A percentile compares a stretch with the other conserved stretches of the same genome.
These are phyloP conservation scores for Leucaena leucocephala DNA, from an alignment of 306 rosid species.

Conservation along the genomic window DNA sequence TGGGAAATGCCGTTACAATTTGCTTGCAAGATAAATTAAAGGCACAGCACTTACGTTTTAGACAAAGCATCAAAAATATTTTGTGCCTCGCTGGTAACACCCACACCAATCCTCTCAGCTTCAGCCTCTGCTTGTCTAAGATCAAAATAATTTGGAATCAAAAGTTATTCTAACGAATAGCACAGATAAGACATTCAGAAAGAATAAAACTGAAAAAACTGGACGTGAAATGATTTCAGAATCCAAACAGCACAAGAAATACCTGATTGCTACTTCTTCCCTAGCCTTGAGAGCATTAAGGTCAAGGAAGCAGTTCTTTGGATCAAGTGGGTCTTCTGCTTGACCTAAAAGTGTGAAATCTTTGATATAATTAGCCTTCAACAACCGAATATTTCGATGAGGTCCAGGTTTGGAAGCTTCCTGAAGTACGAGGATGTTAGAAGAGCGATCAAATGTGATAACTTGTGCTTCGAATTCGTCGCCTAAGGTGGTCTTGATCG, in stretches of 20 bases:
- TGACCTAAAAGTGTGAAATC: slow-evolving; percentile 54
- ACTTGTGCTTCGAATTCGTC: slow-evolving; percentile 89
- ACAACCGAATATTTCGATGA: slow-evolving; percentile 71
- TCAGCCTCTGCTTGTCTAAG: slow-evolving; percentile 67
- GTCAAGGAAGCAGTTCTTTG: slow-evolving; percentile 58
- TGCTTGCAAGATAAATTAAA: not conserved
- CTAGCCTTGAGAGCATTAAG: slow-evolving; percentile 54
- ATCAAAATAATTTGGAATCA: not conserved
- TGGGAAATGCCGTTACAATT: not conserved
- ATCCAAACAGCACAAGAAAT: not conserved
- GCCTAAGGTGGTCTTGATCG: slow-evolving; percentile 75
- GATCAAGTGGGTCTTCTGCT: slow-evolving; percentile 63
- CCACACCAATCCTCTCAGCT: slow-evolving; percentile 72
- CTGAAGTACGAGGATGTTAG: slow-evolving; percentile 87
- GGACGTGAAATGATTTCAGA: not conserved
- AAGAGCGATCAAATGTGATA: slow-evolving; percentile 79
- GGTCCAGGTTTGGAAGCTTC: slow-evolving; percentile 70
- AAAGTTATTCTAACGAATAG: not conserved
- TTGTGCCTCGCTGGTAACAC: slow-evolving; percentile 73
- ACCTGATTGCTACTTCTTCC: slow-evolving; percentile 68
- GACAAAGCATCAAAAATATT: slow-evolving; percentile 70
- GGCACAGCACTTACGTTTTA: slow-evolving; percentile 58
- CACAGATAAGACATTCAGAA: not conserved
- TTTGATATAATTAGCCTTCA: slow-evolving; percentile 81
- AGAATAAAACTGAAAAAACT: not conserved